Base-by-base conservation (phyloP, 306 rosid species). In the Macrotyloma uniflorum region DNA sequence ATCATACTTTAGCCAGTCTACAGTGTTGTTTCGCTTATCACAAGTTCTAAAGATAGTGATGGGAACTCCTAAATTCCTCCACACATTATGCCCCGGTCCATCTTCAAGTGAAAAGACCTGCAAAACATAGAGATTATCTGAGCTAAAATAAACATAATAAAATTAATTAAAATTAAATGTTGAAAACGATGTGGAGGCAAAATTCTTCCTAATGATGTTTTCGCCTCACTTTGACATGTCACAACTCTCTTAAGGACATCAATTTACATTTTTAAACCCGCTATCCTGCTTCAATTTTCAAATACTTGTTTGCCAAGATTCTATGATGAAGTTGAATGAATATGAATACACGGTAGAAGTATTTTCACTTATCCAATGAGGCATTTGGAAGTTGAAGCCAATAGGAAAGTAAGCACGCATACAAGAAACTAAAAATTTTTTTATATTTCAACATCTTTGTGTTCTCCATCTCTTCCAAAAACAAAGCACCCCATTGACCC, bases 1-100 rank as follows among this genome's bases (percentile, higher is more conserved):
- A 36, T 14, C 88, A 76, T 96, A 96, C 99, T 77, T 91, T 61
- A 96, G 93, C 98, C 99, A 96, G 78, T 96, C 99, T 54, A 96
- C 87, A 45, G 61, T 58, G 72, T 78, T 81, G 82, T 70, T 81
- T 6, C 74, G 51, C 73, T 85, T 86, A 74, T 86, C 88, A 86
- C 88, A 87, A 46, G 91, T 78, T 81, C 71, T 89, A 81, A 89
- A 81, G 66, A 91, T 53, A 70, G 82, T 76, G n/a, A 91, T 76
- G 3, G 90, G 88, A 80, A 89, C 87, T 80, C 91, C 90, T 76
- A 90, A 80, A 70, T 79, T 86, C 81, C 67, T 89, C 99, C 99
- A 96, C 71, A 78, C 82, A 68, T 70, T 80, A 78, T 28, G 89
- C 67, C 75, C 89, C 46, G 96, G 94, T 28, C 99, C 99, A 86